Evolutionary conservation across 2,329 filamentous ascomycete genomes (phyloP).

Genomic region (Alternaria viburni): DNA sequence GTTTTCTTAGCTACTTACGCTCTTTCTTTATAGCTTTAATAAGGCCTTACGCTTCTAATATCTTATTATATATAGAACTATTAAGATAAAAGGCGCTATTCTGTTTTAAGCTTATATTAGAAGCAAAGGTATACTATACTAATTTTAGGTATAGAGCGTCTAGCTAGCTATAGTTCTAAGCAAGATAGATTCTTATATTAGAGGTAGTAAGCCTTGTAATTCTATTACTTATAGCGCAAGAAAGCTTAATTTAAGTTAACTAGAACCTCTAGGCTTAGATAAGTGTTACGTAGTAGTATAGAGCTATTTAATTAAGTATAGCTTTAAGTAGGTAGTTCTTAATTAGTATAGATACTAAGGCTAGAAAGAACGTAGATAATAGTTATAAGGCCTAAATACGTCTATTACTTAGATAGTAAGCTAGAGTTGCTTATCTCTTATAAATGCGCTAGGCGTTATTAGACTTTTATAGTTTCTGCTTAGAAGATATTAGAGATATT

Average conservation of each 20-base stretch:
- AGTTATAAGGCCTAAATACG: background rate
- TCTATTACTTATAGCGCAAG: background rate
- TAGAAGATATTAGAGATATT: too few relatives aligned
- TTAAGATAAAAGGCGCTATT: constrained; percentile 1
- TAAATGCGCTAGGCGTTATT: too few relatives aligned
- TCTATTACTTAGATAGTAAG: background rate
- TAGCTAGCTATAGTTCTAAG: background rate
- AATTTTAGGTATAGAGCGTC: background rate
- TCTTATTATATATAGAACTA: background rate
- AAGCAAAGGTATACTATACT: constrained; percentile 2
- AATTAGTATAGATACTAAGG: background rate
- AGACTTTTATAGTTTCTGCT: too few relatives aligned
- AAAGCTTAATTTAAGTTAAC: background rate
- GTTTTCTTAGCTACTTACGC: background rate
- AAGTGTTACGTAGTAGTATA: background rate
- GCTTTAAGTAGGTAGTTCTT: background rate
- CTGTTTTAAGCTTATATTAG: background rate
- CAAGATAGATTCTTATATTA: constrained; percentile 3
- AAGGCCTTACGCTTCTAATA: background rate
- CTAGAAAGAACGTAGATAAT: background rate
- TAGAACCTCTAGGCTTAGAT: background rate
- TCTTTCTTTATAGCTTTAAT: background rate
- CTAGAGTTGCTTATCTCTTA: too few relatives aligned
- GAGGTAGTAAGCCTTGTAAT: constrained; percentile 1
- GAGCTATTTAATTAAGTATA: background rate